Conservation (phyloP, 345 rosid genomes). For the Citrus mangshanensis region DNA sequence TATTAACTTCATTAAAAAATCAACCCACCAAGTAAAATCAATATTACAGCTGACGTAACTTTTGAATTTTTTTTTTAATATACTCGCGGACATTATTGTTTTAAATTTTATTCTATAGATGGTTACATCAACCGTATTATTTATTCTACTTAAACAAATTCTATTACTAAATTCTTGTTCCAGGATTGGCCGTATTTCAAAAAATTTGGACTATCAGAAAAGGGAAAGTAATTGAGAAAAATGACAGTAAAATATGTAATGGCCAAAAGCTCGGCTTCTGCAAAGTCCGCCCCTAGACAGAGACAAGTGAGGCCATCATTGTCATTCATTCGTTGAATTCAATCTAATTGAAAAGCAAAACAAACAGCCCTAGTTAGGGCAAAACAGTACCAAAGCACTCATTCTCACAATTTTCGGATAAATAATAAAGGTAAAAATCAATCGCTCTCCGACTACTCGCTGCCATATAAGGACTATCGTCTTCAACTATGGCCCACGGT, state of each 20-base stretch:
- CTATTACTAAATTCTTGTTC: too few species aligned
- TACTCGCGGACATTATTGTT: too few species aligned
- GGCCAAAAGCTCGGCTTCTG: neutral
- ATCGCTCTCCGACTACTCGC: neutral
- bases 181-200: too few species aligned
- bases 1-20: too few species aligned
- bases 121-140: too few species aligned
- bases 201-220: too few species aligned
- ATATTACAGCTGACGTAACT: too few species aligned
- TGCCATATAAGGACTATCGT: neutral
- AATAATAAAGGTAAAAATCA: neutral
- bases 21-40: too few species aligned
- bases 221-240: too few species aligned
- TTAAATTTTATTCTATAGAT: too few species aligned
- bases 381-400: neutral
- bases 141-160: too few species aligned
- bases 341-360: neutral
- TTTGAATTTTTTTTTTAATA: too few species aligned
- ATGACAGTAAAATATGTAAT: neutral
- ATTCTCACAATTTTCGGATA: neutral
- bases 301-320: neutral
- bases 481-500: constrained; percentile 73
- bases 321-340: neutral
- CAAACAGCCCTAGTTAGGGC: neutral
- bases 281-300: neutral